Evolutionary conservation across 768 basidiomycete species (phyloP), one percentile per base, ranked within the genome.

Genomic region (Auriscalpium vulgare): DNA sequence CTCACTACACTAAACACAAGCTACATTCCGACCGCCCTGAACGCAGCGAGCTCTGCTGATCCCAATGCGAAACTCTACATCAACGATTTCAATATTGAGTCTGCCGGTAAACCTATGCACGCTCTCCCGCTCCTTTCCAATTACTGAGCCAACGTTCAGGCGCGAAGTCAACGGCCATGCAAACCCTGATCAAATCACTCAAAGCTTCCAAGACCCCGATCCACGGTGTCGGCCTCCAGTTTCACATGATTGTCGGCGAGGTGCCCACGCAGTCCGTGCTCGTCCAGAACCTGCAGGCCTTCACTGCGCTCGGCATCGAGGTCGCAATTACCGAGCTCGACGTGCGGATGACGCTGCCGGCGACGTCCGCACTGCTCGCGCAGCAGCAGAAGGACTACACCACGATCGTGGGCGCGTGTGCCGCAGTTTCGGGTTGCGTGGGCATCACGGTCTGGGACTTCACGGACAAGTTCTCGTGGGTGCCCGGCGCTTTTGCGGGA

Each of bases 261-360:
- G 72, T 85, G 14, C 80, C 82, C 1, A 29, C 29, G 29, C 29
- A 29, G 7, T 67, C 74, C 4, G 58, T 62, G 9, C 66, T 86
- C 51, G 70, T 76, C 53, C 66, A 72, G 2, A 79, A 80, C 56
- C 68, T 84, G 53, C 64, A 76, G 58, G 71, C 75, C 50, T 79
- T 86, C 64, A 75, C 79, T 11, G 75, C 75, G 11, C 77, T 85
- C n/a, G 83, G 85, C 5, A 70, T 87, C 44, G 84, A 86, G 60
- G 79, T 85, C 23, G 84, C 83, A 10, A 78, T 85, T 59, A 87
- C 85, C 2, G 85, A 85, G 65, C 75, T 87, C 49, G 84, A 87
- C 63, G 81, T 81, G 61, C 74, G 84, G 48, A 82, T 84, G 74
- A 74, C 73, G 8, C 69, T 80, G 11, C 83, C 83, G 13, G 74